These are phyloP conservation scores for Nadsonia starkeyi-henricii DNA, from an alignment of 1,139 yeast genomes.

Conservation along the genomic window DNA sequence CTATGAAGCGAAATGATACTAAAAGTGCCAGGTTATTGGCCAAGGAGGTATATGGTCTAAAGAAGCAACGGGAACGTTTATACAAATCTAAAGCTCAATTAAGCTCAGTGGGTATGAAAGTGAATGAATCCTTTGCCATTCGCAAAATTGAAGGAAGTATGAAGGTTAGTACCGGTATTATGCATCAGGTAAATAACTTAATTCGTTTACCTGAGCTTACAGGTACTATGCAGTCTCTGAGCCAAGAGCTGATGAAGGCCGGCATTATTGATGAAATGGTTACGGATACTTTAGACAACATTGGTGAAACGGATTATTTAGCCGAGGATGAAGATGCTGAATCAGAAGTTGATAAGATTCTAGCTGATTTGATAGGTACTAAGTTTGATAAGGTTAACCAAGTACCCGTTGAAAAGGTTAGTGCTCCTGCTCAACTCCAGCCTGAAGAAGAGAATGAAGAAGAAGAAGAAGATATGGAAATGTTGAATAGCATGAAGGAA, in stretches of 20 bases:
- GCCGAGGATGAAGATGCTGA: conserved; percentile 43
- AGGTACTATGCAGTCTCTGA: conserved; percentile 74
- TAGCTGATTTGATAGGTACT: conserved; percentile 33
- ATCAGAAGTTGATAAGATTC: conserved; percentile 49
- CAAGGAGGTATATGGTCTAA: conserved; percentile 60
- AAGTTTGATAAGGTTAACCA: conserved; percentile 26
- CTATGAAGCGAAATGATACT: conserved; percentile 68
- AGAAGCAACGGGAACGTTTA: conserved; percentile 61
- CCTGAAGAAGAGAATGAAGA: conserved; percentile 33
- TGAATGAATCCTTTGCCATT: conserved; percentile 86
- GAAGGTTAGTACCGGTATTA: conserved; percentile 63
- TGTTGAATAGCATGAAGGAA: conserved; percentile 78
- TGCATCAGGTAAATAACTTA: conserved; percentile 78
- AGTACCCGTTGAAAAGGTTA: conserved; percentile 24
- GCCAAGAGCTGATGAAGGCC: conserved; percentile 70
- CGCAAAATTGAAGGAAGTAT: conserved; percentile 71
- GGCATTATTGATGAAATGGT: conserved; percentile 95
- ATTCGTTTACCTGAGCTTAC: conserved; percentile 69
- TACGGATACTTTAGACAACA: conserved; percentile 70
- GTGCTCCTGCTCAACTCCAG: conserved; percentile 31
- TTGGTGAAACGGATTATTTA: conserved; percentile 52
- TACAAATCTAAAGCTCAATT: conserved; percentile 74
- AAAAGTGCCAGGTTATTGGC: conserved; percentile 71
- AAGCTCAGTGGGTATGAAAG: conserved; percentile 74
- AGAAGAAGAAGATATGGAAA: conserved; percentile 58